Evolutionary conservation across 2,329 filamentous ascomycete genomes (phyloP).

Genomic region (Helminthosporium solani): DNA sequence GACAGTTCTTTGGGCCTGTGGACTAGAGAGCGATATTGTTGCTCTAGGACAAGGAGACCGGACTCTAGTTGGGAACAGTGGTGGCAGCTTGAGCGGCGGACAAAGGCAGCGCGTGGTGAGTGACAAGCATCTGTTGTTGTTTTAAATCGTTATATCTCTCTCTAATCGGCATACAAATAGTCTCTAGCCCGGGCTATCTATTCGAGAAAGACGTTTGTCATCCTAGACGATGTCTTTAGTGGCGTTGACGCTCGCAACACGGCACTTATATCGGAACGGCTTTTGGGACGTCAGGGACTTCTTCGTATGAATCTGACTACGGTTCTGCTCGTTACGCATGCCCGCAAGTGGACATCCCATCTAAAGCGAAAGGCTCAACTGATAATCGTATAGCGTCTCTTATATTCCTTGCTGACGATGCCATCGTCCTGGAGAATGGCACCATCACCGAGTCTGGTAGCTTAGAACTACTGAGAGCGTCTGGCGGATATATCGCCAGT

Average conservation of each 20-base stretch:
- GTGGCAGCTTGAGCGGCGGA: slow-evolving; percentile 47
- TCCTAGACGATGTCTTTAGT: slow-evolving; percentile 51
- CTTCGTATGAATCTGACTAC: neutral
- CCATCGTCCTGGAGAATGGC: slow-evolving; percentile 1
- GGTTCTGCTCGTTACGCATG: slow-evolving; percentile 4
- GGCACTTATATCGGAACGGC: slow-evolving; percentile 2
- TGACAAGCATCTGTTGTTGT: slow-evolving; percentile 1
- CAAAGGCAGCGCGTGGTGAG: slow-evolving; percentile 47
- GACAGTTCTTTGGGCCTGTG: slow-evolving; percentile 3
- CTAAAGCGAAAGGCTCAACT: slow-evolving; percentile 1
- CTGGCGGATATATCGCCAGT: slow-evolving; percentile 1
- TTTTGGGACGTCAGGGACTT: slow-evolving; percentile 2
- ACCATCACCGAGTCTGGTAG: slow-evolving; percentile 3
- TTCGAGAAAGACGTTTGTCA: slow-evolving; percentile 43
- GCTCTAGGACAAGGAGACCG: neutral
- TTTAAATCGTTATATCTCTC: neutral
- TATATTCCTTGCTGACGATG: slow-evolving; percentile 4
- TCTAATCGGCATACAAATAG: slow-evolving; percentile 2
- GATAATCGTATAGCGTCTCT: slow-evolving; percentile 6
- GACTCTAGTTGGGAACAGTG: slow-evolving; percentile 4
- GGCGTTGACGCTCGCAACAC: slow-evolving; percentile 41
- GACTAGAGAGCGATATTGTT: slow-evolving; percentile 1
- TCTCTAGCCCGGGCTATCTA: slow-evolving; percentile 43
- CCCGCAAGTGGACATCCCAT: slow-evolving; percentile 4
- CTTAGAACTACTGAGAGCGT: neutral